Evolutionary conservation across 1,139 yeast genomes (phyloP).

Genomic region (Yamadazyma dendronema): DNA sequence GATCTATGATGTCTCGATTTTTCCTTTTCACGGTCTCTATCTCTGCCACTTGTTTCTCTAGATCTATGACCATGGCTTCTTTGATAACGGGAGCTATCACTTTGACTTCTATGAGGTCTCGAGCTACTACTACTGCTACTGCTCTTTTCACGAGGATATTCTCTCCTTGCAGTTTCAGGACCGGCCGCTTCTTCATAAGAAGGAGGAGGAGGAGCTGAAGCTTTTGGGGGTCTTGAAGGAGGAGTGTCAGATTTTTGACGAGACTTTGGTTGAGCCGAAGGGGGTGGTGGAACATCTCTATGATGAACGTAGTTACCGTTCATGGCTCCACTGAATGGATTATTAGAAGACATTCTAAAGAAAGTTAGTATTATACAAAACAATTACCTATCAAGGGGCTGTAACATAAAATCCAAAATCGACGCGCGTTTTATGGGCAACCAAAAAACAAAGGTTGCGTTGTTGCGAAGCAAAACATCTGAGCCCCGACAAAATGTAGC

Average conservation of each 20-base stretch:
- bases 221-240: conserved; percentile 35
- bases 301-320: conserved; percentile 34
- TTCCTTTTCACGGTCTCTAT: conserved; percentile 10
- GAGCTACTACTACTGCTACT: conserved; percentile 21
- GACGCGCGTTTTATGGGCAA: no score
- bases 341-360: conserved; percentile 51
- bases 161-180: conserved; percentile 35
- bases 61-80: conserved; percentile 9
- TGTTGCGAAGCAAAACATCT: conserved; percentile 2
- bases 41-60: conserved; percentile 7
- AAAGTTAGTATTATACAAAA: neutral
- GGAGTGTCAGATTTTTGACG: conserved; percentile 19
- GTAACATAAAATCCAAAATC: neutral
- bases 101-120: conserved; percentile 18
- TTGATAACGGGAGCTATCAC: conserved; percentile 10
- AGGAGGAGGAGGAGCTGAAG: conserved; percentile 41
- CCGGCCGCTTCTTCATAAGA: conserved; percentile 72
- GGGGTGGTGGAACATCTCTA: conserved; percentile 36
- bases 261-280: conserved; percentile 9
- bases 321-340: conserved; percentile 55
- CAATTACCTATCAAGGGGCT: conserved; percentile 6
- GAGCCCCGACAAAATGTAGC: no score
- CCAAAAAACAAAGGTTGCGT: no score
- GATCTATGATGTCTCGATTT: conserved; percentile 9
- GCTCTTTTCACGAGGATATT: conserved; percentile 53